phyloP scores from a whole-genome alignment of 345 rosid genomes.

The Hirschfeldia incana region DNA sequence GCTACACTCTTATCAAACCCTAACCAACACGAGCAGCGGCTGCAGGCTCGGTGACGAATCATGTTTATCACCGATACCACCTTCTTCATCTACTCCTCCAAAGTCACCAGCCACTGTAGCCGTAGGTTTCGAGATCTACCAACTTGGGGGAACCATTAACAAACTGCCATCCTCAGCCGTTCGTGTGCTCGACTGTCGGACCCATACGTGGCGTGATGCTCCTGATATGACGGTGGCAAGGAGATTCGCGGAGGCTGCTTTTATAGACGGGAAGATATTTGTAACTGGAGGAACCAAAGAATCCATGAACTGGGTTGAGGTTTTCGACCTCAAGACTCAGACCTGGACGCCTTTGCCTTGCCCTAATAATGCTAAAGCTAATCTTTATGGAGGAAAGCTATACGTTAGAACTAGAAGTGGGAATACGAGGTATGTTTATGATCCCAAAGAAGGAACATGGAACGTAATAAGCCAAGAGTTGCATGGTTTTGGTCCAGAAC shows the following conservation, averaged over 20 bases:
- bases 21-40: neutral
- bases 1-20: neutral
- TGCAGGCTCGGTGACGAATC: neutral
- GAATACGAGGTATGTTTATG: neutral
- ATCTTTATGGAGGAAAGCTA: neutral
- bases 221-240: conserved; percentile 56
- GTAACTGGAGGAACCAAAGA: conserved; percentile 35
- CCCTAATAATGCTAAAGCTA: neutral
- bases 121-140: conserved; percentile 49
- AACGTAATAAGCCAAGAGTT: neutral
- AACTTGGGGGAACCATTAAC: conserved; percentile 50
- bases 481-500: neutral
- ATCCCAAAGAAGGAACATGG: neutral
- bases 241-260: conserved; percentile 52
- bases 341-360: neutral
- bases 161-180: conserved; percentile 41
- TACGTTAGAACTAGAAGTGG: neutral
- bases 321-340: conserved; percentile 19
- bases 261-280: conserved; percentile 50
- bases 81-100: neutral
- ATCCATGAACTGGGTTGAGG: neutral
- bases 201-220: conserved; percentile 52
- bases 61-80: neutral
- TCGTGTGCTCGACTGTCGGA: conserved; percentile 65
- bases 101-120: conserved; percentile 34